phyloP scores from a whole-genome alignment of 1,284 basidiomycete species.

The Golubevia pallescens region DNA sequence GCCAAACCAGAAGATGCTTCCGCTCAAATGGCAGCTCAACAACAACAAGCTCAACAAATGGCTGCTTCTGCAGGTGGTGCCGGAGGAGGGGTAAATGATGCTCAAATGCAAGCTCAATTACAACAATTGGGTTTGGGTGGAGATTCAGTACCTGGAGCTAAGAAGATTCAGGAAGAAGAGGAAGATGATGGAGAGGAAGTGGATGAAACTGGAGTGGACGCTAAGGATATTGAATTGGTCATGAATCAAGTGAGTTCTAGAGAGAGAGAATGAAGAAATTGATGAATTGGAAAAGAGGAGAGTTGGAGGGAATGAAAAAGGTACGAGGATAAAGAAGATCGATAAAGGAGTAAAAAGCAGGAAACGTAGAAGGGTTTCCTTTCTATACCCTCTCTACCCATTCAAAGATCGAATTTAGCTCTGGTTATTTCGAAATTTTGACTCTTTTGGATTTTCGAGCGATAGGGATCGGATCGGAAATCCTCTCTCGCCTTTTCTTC shows the following conservation, averaged over 20 bases:
- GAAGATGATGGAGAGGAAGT: slow-evolving; percentile 61
- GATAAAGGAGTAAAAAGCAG: no score
- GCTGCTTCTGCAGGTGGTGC: slow-evolving; percentile 20
- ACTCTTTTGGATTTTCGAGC: no score
- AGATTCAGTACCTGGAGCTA: slow-evolving; percentile 6
- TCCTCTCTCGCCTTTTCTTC: no score
- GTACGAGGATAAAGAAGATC: no score
- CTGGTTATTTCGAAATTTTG: no score
- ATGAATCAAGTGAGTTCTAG: no score
- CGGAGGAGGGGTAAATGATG: slow-evolving; percentile 16
- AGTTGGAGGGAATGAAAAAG: no score
- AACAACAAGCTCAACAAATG: slow-evolving; percentile 20
- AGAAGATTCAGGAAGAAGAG: slow-evolving; percentile 56
- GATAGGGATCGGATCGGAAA: no score
- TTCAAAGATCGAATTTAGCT: no score
- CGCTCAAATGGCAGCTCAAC: slow-evolving; percentile 64
- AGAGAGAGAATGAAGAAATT: background rate
- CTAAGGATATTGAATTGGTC: slow-evolving; percentile 89
- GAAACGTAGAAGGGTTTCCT: no score
- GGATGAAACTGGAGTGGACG: slow-evolving; percentile 71
- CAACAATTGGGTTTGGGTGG: background rate
- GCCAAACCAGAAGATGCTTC: slow-evolving; percentile 73
- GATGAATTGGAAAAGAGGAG: no score
- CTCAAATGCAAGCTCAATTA: slow-evolving; percentile 11
- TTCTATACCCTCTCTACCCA: no score